Evolutionary conservation across 2,329 filamentous ascomycete genomes (phyloP).

Genomic region (Scedosporium boydii): DNA sequence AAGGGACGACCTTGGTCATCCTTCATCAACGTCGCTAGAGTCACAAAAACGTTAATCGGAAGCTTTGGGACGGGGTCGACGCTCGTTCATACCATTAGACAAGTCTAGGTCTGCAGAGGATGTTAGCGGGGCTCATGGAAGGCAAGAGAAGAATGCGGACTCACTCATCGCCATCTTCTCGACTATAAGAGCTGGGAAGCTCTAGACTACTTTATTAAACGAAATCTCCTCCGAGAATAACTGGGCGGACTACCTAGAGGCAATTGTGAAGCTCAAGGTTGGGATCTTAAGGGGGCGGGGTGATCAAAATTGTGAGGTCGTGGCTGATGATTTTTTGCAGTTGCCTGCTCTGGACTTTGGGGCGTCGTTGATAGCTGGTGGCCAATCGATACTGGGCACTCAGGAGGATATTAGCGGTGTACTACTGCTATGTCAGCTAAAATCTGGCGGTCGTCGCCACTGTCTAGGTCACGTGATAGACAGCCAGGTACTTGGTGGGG

Average conservation of each 20-base stretch:
- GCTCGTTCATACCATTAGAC: conserved; percentile 58
- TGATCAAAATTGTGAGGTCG: neutral
- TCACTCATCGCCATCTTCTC: conserved; percentile 15
- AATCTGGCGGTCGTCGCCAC: no score
- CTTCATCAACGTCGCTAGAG: conserved; percentile 67
- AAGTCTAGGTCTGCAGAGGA: conserved; percentile 60
- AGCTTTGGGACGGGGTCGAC: conserved; percentile 5
- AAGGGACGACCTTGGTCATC: conserved; percentile 96
- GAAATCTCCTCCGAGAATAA: neutral
- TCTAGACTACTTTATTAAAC: neutral
- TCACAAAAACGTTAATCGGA: conserved; percentile 10
- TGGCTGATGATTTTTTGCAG: conserved; percentile 1
- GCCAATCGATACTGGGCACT: neutral
- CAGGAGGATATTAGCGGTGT: neutral
- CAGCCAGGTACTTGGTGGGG: no score
- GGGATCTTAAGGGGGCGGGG: neutral
- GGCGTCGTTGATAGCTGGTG: neutral
- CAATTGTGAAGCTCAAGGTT: neutral
- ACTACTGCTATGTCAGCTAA: neutral
- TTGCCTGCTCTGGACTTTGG: neutral
- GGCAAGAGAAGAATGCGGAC: conserved; percentile 5
- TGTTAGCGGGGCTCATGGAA: conserved; percentile 6
- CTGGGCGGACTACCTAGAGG: neutral
- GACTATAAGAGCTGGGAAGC: conserved; percentile 3
- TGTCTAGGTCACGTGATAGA: no score